Base-by-base conservation (phyloP, 2,329 filamentous ascomycete genomes). In the Ceratocystis papillata region DNA sequence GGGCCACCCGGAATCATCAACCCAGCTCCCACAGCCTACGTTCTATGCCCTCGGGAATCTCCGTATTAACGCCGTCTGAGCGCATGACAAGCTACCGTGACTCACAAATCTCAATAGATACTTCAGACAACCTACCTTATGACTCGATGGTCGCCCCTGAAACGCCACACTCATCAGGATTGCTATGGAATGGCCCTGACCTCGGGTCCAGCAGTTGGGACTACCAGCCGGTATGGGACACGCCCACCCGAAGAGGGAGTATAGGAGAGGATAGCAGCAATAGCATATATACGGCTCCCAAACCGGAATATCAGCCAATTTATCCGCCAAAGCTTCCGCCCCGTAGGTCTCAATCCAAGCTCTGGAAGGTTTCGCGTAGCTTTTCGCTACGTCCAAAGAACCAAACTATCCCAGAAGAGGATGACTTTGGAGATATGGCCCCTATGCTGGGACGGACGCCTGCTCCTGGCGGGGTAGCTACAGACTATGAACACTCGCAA, bases 61-160 rank as follows among this genome's bases (percentile, higher is more conserved):
- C 61, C 20, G 20, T 67, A 22, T 50, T 67, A 20, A 61, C 62
- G 30, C 65, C 53, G 20, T 64, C 61, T 8, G 62, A 67, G n/a
- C 28, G 45, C 25, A 41, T 5, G 3, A 20, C 61, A 2, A 17
- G 50, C 22, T 20, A 37, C 10, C 53, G 45, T n/a, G 33, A 50
- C 7, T 67, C 65, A 6, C 25, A 60, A 17, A 44, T 67, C 3
- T 67, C 65, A 33, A 37, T 64, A 12, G 45, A 46, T 28, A 61
- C 61, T 20, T 20, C 22, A 30, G 17, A 59, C 5, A n/a, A 37
- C 55, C 4, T 30, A 2, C 55, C 55, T n/a, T 37, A 37, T 12
- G 55, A 59, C 17, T 59, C 55, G 17, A 5, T 59, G 1, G 55
- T 10, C 30, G 3, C 7, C 17, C 55, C 55, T 6, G 15, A 59